Conservation (phyloP, 257 asterid genomes). For the Nicotiana sylvestris region DNA sequence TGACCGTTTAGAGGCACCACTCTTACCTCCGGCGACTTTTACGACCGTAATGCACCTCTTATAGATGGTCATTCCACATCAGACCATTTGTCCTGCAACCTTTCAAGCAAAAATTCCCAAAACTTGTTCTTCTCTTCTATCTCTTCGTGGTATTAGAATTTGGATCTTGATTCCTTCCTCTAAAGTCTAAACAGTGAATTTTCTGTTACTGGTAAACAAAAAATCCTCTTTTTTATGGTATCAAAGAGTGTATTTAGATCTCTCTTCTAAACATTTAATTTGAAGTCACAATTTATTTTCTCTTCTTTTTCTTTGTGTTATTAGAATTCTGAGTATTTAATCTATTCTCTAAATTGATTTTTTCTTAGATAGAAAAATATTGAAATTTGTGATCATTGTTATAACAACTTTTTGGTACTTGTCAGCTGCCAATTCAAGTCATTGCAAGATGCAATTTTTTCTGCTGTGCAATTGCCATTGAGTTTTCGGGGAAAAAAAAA, state of each 20-base stretch:
- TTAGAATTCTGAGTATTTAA: background rate
- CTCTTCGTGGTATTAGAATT: background rate
- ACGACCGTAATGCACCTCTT: background rate
- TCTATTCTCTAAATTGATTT: background rate
- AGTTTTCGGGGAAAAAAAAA: background rate
- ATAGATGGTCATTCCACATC: constrained; percentile 2
- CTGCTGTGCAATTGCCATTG: background rate
- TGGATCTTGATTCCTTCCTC: constrained; percentile 1
- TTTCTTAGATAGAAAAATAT: background rate
- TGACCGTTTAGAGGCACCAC: background rate
- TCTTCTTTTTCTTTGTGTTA: background rate
- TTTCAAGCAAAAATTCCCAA: background rate
- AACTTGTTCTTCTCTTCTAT: background rate
- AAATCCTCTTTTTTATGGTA: background rate
- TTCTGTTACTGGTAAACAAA: background rate
- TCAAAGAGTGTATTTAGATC: background rate
- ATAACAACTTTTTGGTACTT: background rate
- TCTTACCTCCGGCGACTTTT: background rate
- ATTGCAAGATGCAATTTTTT: background rate
- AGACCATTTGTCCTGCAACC: background rate
- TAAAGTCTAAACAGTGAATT: background rate
- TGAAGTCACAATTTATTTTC: background rate
- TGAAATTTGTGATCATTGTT: background rate
- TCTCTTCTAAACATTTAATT: background rate
- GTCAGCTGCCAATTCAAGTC: background rate